phyloP scores from a whole-genome alignment of 768 basidiomycete genomes.

The Nevesoporus exiguus region DNA sequence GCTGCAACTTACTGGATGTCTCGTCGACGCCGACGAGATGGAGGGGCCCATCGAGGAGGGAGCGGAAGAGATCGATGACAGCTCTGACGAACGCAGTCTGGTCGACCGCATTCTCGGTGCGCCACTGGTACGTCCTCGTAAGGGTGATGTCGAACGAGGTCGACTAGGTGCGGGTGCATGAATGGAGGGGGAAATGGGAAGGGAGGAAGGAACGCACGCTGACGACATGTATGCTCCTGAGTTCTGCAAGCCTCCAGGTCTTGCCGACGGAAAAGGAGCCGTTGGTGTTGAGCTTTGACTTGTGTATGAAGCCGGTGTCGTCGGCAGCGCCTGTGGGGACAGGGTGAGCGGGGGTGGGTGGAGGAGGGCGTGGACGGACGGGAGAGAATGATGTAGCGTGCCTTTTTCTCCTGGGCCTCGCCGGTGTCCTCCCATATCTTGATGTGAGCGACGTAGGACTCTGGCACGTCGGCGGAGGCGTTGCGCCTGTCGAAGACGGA shows the following conservation, averaged over 20 bases:
- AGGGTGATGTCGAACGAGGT: slow-evolving; percentile 76
- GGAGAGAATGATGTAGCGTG: slow-evolving; percentile 87
- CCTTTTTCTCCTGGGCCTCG: slow-evolving; percentile 72
- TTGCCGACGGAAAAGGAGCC: slow-evolving; percentile 96
- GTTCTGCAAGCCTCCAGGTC: slow-evolving; percentile 85
- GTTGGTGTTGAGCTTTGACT: slow-evolving; percentile 94
- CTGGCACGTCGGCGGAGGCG: slow-evolving; percentile 60
- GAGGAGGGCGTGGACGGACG: slow-evolving; percentile 51
- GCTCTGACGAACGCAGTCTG: slow-evolving; percentile 70
- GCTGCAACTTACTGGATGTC: slow-evolving; percentile 33
- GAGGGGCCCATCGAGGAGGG: slow-evolving; percentile 44
- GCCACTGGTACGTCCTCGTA: slow-evolving; percentile 88
- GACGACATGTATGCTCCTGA: slow-evolving; percentile 73
- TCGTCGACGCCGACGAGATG: slow-evolving; percentile 59
- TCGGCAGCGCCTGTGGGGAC: slow-evolving; percentile 49
- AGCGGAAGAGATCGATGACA: slow-evolving; percentile 58
- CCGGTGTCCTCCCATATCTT: slow-evolving; percentile 92
- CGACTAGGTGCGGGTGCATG: slow-evolving; percentile 40
- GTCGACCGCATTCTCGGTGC: slow-evolving; percentile 71
- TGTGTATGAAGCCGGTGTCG: slow-evolving; percentile 79
- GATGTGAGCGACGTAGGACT: slow-evolving; percentile 82
- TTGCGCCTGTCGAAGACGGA: slow-evolving; percentile 81
- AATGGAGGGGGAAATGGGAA: slow-evolving; percentile 8
- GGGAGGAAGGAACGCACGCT: slow-evolving; percentile 48
- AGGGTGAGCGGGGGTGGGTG: background rate